A percentile compares a stretch with the other conserved stretches of the same genome.
Conservation (phyloP, 164 flowering plant genomes). For the Sextonia rubra region DNA sequence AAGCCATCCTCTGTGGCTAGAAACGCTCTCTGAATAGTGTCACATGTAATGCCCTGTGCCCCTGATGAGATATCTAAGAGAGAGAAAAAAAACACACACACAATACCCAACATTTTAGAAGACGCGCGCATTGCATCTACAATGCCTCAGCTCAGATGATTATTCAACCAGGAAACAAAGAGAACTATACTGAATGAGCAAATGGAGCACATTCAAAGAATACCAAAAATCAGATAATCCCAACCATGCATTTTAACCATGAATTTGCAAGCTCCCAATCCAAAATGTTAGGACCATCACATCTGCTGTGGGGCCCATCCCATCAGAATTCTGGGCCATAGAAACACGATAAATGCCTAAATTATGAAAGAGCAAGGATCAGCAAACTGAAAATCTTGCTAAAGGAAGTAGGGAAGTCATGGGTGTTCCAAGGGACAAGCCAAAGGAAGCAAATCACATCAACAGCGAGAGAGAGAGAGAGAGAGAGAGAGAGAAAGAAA, state of each 20-base stretch:
- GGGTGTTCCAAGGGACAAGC: background rate
- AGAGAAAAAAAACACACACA: conserved; percentile 19
- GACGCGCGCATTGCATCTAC: conserved; percentile 15
- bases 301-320: background rate
- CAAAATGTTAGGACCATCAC: background rate
- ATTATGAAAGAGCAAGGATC: background rate
- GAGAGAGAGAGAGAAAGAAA: no score
- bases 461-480: no score
- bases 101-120: conserved; percentile 33
- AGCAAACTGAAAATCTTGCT: background rate
- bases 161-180: background rate
- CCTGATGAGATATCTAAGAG: conserved; percentile 49
- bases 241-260: background rate
- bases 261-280: background rate
- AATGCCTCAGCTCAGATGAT: background rate
- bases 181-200: background rate
- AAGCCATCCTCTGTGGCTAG: conserved; percentile 66
- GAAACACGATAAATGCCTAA: background rate
- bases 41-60: conserved; percentile 47
- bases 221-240: background rate
- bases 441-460: no score
- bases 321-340: background rate
- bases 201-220: background rate
- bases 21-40: conserved; percentile 52
- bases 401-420: background rate